Conservation (phyloP, 2,329 filamentous ascomycete genomes). For the Exophiala viscosa region DNA sequence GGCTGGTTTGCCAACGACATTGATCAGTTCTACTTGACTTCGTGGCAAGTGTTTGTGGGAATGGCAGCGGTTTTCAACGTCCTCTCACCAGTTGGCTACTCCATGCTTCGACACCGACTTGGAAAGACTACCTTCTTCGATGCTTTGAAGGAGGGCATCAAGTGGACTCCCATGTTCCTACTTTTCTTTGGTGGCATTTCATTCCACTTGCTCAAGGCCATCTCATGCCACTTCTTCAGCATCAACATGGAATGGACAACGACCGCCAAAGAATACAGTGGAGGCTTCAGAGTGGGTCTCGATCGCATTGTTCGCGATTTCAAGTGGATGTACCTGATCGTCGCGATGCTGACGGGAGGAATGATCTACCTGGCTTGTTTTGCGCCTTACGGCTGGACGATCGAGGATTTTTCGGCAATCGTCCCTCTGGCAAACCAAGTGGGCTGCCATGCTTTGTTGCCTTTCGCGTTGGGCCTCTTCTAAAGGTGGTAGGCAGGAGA, state of each 20-base stretch:
- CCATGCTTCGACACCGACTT: constrained; percentile 61
- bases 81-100: constrained; percentile 58
- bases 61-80: constrained; percentile 62
- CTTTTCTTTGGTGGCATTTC: constrained; percentile 70
- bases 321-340: constrained; percentile 61
- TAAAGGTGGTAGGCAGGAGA: not conserved
- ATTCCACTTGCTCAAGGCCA: constrained; percentile 73
- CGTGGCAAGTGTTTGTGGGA: constrained; percentile 43
- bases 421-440: constrained; percentile 55
- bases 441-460: constrained; percentile 25
- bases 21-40: constrained; percentile 64
- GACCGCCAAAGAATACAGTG: constrained; percentile 76
- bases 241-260: constrained; percentile 83
- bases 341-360: constrained; percentile 25
- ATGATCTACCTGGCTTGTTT: constrained; percentile 31
- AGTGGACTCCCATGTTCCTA: constrained; percentile 60
- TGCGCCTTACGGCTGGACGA: constrained; percentile 53
- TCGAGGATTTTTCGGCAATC: constrained; percentile 56
- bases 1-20: constrained; percentile 66
- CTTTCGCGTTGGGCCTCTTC: constrained; percentile 21
- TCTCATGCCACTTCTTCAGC: constrained; percentile 77
- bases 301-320: constrained; percentile 74
- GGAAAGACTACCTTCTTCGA: constrained; percentile 51
- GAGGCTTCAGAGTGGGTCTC: constrained; percentile 80
- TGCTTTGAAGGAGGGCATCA: constrained; percentile 55